phyloP scores from a whole-genome alignment of 2,329 filamentous ascomycete species.

The Teratosphaeria gauchensis region DNA sequence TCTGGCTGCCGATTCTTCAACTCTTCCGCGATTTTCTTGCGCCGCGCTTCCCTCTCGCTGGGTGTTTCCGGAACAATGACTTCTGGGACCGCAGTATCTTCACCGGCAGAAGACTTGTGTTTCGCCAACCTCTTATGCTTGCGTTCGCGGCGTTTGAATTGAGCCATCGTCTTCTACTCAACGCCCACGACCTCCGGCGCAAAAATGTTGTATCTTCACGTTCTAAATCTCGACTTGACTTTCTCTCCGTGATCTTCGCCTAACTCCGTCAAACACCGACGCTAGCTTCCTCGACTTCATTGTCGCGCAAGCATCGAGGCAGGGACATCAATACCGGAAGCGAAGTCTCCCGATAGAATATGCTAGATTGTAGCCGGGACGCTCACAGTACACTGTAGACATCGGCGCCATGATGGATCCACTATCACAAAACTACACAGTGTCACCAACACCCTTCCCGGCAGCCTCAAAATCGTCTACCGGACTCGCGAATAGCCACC shows the following conservation, averaged over 20 bases:
- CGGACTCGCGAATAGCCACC: slow-evolving; percentile 55
- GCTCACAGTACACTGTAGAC: neutral
- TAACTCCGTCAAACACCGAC: neutral
- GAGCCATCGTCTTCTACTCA: slow-evolving; percentile 1
- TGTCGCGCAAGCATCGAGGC: too few relatives aligned
- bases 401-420: neutral
- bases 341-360: too few relatives aligned
- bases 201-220: neutral
- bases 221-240: neutral
- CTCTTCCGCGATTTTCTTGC: slow-evolving; percentile 44
- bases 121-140: slow-evolving; percentile 58
- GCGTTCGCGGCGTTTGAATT: slow-evolving; percentile 45
- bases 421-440: neutral
- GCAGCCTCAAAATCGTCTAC: slow-evolving; percentile 31
- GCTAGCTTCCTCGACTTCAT: neutral
- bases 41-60: slow-evolving; percentile 44
- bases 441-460: slow-evolving; percentile 45
- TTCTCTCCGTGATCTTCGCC: neutral
- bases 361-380: too few relatives aligned
- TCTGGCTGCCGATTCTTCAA: slow-evolving; percentile 44
- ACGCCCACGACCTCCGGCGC: neutral
- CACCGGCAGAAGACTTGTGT: slow-evolving; percentile 34
- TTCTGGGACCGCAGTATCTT: slow-evolving; percentile 46
- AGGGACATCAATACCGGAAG: too few relatives aligned
- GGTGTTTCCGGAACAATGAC: slow-evolving; percentile 40